Evolutionary conservation across 768 basidiomycete genomes (phyloP).

Genomic region (Pleurotus djamor): DNA sequence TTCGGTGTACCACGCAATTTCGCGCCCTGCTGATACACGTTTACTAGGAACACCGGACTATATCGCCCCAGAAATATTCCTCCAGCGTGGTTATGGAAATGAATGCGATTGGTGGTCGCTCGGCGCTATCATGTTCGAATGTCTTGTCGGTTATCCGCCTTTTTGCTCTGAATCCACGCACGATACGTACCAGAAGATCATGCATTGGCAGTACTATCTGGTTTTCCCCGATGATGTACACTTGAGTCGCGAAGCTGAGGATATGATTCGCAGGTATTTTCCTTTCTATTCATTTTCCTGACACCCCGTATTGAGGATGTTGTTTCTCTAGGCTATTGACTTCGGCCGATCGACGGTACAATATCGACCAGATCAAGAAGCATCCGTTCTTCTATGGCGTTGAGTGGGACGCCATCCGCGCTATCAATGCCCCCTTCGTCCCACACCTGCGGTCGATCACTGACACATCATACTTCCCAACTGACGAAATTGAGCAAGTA

Average conservation of each 20-base stretch:
- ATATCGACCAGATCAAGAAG: conserved; percentile 82
- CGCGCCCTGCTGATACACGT: neutral
- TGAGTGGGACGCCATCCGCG: conserved; percentile 85
- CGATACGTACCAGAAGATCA: conserved; percentile 97
- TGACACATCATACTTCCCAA: conserved; percentile 98
- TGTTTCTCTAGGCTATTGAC: conserved; percentile 67
- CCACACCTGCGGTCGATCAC: conserved; percentile 91
- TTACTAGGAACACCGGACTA: conserved; percentile 73
- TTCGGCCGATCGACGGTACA: conserved; percentile 75
- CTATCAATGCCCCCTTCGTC: conserved; percentile 95
- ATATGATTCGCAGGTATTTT: conserved; percentile 80
- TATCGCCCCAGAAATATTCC: conserved; percentile 96
- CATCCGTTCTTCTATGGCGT: conserved; percentile 97
- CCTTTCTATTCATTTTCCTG: conserved; percentile 5
- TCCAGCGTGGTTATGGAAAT: conserved; percentile 95
- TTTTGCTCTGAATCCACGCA: conserved; percentile 96
- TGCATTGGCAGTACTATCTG: conserved; percentile 89
- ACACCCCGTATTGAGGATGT: neutral
- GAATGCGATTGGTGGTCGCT: conserved; percentile 99
- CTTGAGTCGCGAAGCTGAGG: conserved; percentile 87
- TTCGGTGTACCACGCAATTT: neutral
- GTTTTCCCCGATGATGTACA: conserved; percentile 94
- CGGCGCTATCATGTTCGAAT: conserved; percentile 98
- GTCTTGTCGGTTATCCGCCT: conserved; percentile 94
- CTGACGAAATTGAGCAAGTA: conserved; percentile 85